Base-by-base conservation (phyloP, 495 filamentous ascomycete species). In the Penicillium herquei region DNA sequence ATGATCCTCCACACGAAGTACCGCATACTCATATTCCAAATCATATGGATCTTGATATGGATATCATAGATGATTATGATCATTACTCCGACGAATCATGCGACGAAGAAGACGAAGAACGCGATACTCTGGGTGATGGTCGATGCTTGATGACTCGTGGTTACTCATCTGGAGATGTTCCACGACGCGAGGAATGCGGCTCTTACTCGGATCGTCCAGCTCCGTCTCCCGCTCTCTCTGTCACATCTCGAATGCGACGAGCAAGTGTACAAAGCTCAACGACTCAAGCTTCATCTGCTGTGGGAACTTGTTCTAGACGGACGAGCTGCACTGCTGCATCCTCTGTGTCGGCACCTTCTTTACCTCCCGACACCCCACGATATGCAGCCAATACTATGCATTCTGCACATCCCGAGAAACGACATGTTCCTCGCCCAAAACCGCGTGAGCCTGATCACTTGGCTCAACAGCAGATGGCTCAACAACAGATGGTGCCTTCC, bases 241-340 rank as follows among this genome's bases (percentile, higher is more conserved):
- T 76, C 5, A 78, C 75, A 0, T 72, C 73, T 10, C 68, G 71
- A n/a, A 78, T 78, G 75, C 72, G 75, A n/a, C 69, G 68, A 11
- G 58, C 60, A 48, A 78, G 75, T 39, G 46, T 54, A 6, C 73
- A 76, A 52, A 75, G 70, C 49, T 63, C 57, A 11, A 48, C 55
- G 9, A 69, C 68, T 5, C 57, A 63, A 11, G 47, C 62, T 7
- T 49, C 62, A 2, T 71, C 68, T 4, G 52, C 68, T 16, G 65
- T 66, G 5, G 66, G 59, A 13, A 71, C 68, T 30, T 71, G 68
- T 41, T 76, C 75, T 0, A 65, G 62, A 63, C 69, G 70, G 39
- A 73, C 72, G 12, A 78, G 75, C 56, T 68, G 66, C 49, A 73
- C 69, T 13, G 71, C 74, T 1, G 55, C 65, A 5, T 68, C 67